These are phyloP conservation scores for Pseudocercospora vitis DNA, from an alignment of 2,329 filamentous ascomycete genomes.

Conservation along the genomic window DNA sequence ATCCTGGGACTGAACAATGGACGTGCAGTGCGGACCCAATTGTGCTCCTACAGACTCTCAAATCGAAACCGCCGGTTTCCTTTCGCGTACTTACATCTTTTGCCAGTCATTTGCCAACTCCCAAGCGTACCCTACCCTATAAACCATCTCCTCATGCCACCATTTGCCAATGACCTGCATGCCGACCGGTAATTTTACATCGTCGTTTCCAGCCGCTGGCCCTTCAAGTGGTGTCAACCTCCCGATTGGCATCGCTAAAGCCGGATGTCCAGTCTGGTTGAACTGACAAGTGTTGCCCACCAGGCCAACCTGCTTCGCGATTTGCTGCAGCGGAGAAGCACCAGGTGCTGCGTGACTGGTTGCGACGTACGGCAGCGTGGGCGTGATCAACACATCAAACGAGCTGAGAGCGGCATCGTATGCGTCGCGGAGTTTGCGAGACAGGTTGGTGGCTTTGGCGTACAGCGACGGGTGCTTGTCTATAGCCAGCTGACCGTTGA, in stretches of 20 bases:
- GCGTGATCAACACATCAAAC: constrained; percentile 51
- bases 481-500: constrained; percentile 53
- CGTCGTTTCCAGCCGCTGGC: constrained; percentile 15
- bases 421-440: constrained; percentile 46
- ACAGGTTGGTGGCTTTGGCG: constrained; percentile 48
- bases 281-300: constrained; percentile 58
- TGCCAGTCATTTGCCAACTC: constrained; percentile 51
- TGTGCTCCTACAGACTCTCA: too few species aligned
- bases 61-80: not conserved
- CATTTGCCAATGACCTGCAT: constrained; percentile 43
- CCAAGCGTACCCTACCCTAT: constrained; percentile 50
- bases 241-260: constrained; percentile 48
- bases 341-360: constrained; percentile 45
- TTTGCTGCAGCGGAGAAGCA: constrained; percentile 47
- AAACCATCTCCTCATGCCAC: constrained; percentile 53
- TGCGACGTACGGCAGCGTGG: constrained; percentile 50
- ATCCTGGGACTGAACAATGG: too few species aligned
- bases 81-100: constrained; percentile 24
- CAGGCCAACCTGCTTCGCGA: constrained; percentile 54
- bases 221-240: constrained; percentile 53
- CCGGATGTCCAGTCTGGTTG: constrained; percentile 53
- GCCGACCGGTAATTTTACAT: constrained; percentile 35
- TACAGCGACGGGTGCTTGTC: constrained; percentile 50
- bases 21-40: too few species aligned
- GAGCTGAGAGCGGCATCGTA: constrained; percentile 47